Percentiles rank a stretch among this genome's conserved stretches.
Evolutionary conservation across 306 rosid species (phyloP).

Genomic region (Rubus parviflorus): DNA sequence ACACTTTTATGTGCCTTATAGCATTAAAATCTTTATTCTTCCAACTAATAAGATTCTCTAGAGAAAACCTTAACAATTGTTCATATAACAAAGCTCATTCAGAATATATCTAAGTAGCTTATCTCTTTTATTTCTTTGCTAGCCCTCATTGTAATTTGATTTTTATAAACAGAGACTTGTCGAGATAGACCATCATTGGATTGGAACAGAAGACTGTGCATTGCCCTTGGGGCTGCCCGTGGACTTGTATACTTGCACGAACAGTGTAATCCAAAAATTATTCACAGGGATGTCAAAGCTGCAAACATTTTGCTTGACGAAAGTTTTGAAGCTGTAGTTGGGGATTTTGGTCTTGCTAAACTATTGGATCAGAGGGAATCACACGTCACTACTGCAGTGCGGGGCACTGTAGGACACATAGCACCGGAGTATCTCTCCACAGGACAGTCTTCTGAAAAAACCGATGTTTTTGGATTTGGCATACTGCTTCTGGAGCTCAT

Average conservation of each 20-base stretch:
- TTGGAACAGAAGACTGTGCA: conserved; percentile 75
- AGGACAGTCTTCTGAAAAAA: conserved; percentile 93
- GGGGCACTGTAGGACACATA: conserved; percentile 94
- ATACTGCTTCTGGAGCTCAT: conserved; percentile 87
- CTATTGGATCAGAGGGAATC: conserved; percentile 93
- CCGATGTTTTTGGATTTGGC: conserved; percentile 95
- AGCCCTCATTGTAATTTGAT: not conserved
- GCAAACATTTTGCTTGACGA: conserved; percentile 90
- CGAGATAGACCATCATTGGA: conserved; percentile 77
- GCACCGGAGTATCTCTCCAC: conserved; percentile 95
- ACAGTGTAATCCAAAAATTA: conserved; percentile 88
- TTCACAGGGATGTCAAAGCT: conserved; percentile 98
- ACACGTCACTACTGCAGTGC: conserved; percentile 94
- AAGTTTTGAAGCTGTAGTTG: conserved; percentile 93
- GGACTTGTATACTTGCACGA: conserved; percentile 93
- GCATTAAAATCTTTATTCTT: not conserved
- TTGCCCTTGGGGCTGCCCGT: conserved; percentile 85
- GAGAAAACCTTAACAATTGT: not conserved
- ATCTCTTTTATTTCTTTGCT: conserved; percentile 15
- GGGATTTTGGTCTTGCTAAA: conserved; percentile 98
- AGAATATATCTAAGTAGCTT: not conserved
- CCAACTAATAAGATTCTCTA: not conserved
- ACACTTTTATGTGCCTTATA: not conserved
- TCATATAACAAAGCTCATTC: not conserved
- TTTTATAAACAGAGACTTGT: conserved; percentile 50